Evolutionary conservation across 768 basidiomycete genomes (phyloP), one percentile per base, ranked within the genome.

Genomic region (Sporobolomyces roseus): DNA sequence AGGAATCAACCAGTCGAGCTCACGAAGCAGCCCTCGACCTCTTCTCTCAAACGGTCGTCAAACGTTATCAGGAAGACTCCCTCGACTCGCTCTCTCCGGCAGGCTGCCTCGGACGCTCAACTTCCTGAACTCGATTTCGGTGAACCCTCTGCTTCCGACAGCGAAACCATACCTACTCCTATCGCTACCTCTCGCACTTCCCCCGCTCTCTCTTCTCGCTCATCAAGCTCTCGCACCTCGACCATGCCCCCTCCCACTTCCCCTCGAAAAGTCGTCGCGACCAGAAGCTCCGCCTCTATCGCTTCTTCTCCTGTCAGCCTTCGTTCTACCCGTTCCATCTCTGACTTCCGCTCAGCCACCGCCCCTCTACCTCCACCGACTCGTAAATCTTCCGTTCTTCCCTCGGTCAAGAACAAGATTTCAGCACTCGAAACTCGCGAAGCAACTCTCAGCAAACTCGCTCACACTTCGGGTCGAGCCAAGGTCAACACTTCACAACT

Each of bases 401-500:
- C 77, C 25, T 72, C 72, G 2, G 77, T 79, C 41, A 66, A 71
- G 50, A 74, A 49, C 62, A 78, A 77, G 70, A 75, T 78, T 43
- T 71, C 69, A 27, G 77, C 78, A 30, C 70, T 79, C 54, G 77
- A 79, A 54, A 70, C 74, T 30, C 68, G 78, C 10, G 73, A 79
- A 30, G 73, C 77, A 50, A 75, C 77, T 2, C 65, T 79, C 21
- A 35, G 73, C 1, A 75, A 75, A 50, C 76, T 79, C 65, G 58
- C 58, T 2, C 2, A 48, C 58, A 72, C 72, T 0, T 63, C 68
- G 35, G 53, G 64, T n/a, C 55, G 66, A 27, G 54, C 61, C 12
- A 32, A 50, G 2, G 61, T 61, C 25, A 23, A 9, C 21, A 9
- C 54, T 14, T 29, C 25, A 3, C 45, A 41, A 21, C 65, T 67